Conservation (phyloP, 352 stramenopile species). For the Pythium angustatum region DNA sequence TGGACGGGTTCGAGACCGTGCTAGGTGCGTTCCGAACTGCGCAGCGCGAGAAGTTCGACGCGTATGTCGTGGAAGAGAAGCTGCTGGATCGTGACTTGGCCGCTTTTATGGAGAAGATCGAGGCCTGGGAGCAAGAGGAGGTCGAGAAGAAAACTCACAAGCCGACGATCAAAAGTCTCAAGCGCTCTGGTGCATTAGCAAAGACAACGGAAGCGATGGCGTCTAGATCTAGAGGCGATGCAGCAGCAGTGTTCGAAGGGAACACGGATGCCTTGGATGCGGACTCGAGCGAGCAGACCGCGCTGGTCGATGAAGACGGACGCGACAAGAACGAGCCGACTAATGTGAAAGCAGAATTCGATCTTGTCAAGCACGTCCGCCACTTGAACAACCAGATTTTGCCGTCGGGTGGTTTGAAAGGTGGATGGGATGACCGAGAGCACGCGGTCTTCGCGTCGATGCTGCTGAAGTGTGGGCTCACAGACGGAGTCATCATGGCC, state of each 20-base stretch:
- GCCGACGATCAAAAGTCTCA: not conserved
- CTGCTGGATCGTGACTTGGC: conserved; percentile 56
- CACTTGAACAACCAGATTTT: conserved; percentile 55
- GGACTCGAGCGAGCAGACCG: not conserved
- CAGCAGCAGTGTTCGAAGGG: not conserved
- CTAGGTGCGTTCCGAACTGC: conserved; percentile 39
- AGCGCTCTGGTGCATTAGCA: no score
- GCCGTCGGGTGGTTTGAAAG: conserved; percentile 50
- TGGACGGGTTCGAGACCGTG: conserved; percentile 51
- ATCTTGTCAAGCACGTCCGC: conserved; percentile 51
- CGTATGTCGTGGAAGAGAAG: conserved; percentile 55
- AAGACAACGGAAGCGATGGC: not conserved
- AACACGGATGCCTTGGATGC: not conserved
- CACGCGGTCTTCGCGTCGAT: conserved; percentile 46
- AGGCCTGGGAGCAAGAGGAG: conserved; percentile 41
- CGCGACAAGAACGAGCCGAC: not conserved
- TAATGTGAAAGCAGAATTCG: conserved; percentile 19
- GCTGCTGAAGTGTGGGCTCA: conserved; percentile 49
- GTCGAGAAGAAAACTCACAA: conserved; percentile 12
- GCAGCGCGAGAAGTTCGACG: conserved; percentile 47
- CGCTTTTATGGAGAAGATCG: conserved; percentile 42
- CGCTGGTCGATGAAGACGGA: not conserved
- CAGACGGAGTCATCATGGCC: conserved; percentile 43
- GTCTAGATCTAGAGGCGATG: not conserved
- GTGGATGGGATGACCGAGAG: conserved; percentile 61